Percentiles rank a stretch among this genome's conserved stretches.
phyloP scores from a whole-genome alignment of 2,329 filamentous ascomycete species.

The Xylariaceae sp. region DNA sequence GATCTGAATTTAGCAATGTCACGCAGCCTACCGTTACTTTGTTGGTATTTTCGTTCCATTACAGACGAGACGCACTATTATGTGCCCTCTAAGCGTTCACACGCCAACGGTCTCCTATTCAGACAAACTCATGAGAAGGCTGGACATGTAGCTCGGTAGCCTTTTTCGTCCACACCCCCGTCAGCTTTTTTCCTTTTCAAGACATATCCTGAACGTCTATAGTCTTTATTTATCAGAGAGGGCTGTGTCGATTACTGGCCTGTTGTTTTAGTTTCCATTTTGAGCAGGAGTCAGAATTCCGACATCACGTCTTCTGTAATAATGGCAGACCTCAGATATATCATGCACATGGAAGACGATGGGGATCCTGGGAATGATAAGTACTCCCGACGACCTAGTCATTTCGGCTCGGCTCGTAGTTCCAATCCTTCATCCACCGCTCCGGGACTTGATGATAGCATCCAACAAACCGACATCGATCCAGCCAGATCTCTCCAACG shows the following conservation, averaged over 20 bases:
- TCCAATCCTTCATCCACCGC: conserved; percentile 35
- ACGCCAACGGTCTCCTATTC: conserved; percentile 24
- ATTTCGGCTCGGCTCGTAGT: conserved; percentile 35
- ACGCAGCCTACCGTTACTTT: conserved; percentile 33
- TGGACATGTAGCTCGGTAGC: conserved; percentile 32
- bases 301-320: conserved; percentile 11
- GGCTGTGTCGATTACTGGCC: conserved; percentile 34
- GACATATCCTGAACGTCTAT: conserved; percentile 28
- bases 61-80: conserved; percentile 31
- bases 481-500: conserved; percentile 34
- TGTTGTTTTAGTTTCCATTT: conserved; percentile 33
- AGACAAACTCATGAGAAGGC: conserved; percentile 32
- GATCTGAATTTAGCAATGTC: conserved; percentile 40
- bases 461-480: conserved; percentile 32
- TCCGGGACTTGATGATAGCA: conserved; percentile 39
- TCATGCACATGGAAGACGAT: conserved; percentile 50
- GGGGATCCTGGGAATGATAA: conserved; percentile 45
- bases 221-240: conserved; percentile 33
- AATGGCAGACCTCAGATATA: conserved; percentile 51
- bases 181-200: conserved; percentile 24
- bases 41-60: conserved; percentile 36
- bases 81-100: conserved; percentile 28
- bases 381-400: conserved; percentile 36
- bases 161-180: conserved; percentile 31
- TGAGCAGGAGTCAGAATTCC: conserved; percentile 18